Evolutionary conservation across 2,329 filamentous ascomycete species (phyloP).

Genomic region (Aphanoascus verrucosus): DNA sequence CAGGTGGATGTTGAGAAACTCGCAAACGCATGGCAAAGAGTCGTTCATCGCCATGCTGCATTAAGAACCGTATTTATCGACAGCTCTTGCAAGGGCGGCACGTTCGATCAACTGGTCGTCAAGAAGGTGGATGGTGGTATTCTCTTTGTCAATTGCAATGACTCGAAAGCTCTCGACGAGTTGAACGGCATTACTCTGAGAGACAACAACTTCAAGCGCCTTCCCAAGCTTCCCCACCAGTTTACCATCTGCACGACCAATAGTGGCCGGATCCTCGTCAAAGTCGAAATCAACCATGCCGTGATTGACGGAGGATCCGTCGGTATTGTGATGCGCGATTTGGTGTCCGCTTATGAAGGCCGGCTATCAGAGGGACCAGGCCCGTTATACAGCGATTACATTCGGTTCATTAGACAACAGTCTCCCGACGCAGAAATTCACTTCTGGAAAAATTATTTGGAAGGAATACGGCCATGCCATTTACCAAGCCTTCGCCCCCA

Average conservation of each 20-base stretch:
- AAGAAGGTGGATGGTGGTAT: slow-evolving; percentile 22
- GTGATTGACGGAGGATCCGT: slow-evolving; percentile 39
- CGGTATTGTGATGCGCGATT: slow-evolving; percentile 34
- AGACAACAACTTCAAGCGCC: slow-evolving; percentile 10
- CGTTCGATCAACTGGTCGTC: slow-evolving; percentile 32
- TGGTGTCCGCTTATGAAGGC: slow-evolving; percentile 28
- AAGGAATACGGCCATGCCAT: slow-evolving; percentile 20
- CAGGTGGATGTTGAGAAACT: slow-evolving; percentile 22
- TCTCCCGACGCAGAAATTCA: slow-evolving; percentile 13
- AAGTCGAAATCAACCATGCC: slow-evolving; percentile 38
- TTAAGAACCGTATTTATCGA: slow-evolving; percentile 29
- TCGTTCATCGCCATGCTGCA: slow-evolving; percentile 27
- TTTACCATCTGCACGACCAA: slow-evolving; percentile 29
- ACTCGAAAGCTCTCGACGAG: slow-evolving; percentile 11
- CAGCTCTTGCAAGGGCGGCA: slow-evolving; percentile 26
- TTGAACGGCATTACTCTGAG: slow-evolving; percentile 10
- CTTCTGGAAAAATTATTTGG: slow-evolving; percentile 23
- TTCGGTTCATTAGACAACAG: slow-evolving; percentile 14
- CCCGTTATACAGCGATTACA: slow-evolving; percentile 16
- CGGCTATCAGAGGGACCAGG: slow-evolving; percentile 10
- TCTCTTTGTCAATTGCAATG: slow-evolving; percentile 17
- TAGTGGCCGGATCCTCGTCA: slow-evolving; percentile 25
- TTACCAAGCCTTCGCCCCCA: slow-evolving; percentile 10
- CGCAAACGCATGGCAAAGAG: slow-evolving; percentile 24
- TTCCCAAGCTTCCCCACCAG: slow-evolving; percentile 28